A percentile compares a stretch with the other conserved stretches of the same genome.
Evolutionary conservation across 192 early-diverging fungal species (phyloP).

Genomic region (Backusella australiensis): DNA sequence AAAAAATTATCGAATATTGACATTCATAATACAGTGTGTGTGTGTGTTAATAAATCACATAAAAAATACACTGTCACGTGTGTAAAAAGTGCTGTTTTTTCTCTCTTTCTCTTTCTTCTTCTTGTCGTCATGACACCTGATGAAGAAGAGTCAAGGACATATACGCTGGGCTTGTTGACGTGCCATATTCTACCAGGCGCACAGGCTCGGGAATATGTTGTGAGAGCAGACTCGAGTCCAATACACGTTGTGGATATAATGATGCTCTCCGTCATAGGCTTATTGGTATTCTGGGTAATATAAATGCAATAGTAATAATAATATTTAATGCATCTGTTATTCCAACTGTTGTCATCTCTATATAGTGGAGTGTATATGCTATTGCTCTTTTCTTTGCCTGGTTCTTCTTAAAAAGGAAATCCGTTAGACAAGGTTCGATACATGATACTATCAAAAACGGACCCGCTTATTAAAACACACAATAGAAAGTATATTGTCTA

Average conservation of each 20-base stretch:
- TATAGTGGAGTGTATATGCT: not conserved
- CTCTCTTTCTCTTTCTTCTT: not conserved
- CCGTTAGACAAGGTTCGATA: conserved; percentile 34
- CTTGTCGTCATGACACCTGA: not conserved
- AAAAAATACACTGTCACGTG: not conserved
- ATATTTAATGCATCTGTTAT: not conserved
- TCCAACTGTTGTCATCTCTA: no score
- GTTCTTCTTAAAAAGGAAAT: conserved; percentile 32
- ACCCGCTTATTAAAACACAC: not conserved
- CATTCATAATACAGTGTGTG: not conserved
- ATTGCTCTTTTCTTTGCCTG: conserved; percentile 7
- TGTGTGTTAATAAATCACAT: not conserved
- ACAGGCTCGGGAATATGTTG: conserved; percentile 1
- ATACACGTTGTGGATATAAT: not conserved
- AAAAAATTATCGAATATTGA: not conserved
- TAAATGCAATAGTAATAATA: no score
- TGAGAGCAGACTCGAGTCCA: not conserved
- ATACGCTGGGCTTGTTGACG: not conserved
- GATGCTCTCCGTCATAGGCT: not conserved
- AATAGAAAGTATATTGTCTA: conserved; percentile 63
- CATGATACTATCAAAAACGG: no score
- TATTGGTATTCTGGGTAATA: conserved; percentile 5
- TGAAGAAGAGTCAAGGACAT: not conserved
- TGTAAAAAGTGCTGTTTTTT: not conserved
- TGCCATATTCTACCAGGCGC: conserved; percentile 11